Base-by-base conservation (phyloP, 2,329 filamentous ascomycete genomes). In the Arthrobotrys musiformis region DNA sequence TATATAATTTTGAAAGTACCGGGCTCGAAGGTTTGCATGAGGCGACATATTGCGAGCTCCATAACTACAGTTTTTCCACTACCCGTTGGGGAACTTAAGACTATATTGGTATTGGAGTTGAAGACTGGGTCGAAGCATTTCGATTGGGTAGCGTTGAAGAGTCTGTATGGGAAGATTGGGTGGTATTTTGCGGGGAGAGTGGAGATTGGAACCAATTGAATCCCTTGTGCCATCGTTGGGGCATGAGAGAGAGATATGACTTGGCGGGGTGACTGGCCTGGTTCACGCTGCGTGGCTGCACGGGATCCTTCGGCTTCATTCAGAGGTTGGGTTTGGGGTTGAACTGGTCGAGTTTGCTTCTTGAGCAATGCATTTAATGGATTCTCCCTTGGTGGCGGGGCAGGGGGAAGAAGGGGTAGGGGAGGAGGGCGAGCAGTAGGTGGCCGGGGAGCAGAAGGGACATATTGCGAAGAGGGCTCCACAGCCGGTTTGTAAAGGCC, bases 121-220 rank as follows among this genome's bases (percentile, higher is more conserved):
- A 92, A 94, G 0, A 92, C 86, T 0, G 86, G 82, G 0, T 86
- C 82, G 79, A 94, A 95, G 80, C 91, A 93, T 81, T 90, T 93
- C 0, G 93, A 95, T 81, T 96, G 93, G 0, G 94, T 87, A 5
- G 90, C 92, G 82, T 96, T 97, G 84, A 97, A 93, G 0, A 91
- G 83, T 0, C 89, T 87, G 79, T 91, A 95, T 0, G 89, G 87
- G 80, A 95, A 96, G 0, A 94, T 82, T 0, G 88, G 84, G 22
- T 89, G 88, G 79, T 93, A 89, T 40, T 87, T 88, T 83, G 94
- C 90, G 1, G 92, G 90, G 0, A 95, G 84, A 9, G 40, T 42
- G 48, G 76, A 56, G 9, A 81, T 79, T 1, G 80, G 72, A 68
- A 87, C 64, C 0, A 87, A 83, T 15, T 81, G 81, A 24, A 85